Conservation (phyloP, 2,329 filamentous ascomycete genomes). For the Alternaria triticina region DNA sequence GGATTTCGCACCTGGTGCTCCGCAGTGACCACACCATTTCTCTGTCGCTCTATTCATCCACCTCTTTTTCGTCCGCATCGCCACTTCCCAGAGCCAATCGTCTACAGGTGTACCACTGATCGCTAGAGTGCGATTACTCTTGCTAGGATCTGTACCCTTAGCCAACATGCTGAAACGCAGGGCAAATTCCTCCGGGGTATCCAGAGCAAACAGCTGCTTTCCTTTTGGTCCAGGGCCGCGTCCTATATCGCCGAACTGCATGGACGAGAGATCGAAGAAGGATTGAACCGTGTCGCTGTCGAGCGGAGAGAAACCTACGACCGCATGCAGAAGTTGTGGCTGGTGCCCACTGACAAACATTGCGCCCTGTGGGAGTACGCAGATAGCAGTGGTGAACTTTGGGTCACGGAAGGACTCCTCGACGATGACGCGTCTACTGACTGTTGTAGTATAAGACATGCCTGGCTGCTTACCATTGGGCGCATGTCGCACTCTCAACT, state of each 20-base stretch:
- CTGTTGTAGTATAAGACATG: background rate
- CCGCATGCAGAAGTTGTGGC: background rate
- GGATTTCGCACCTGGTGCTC: background rate
- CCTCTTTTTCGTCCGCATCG: background rate
- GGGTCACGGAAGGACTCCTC: background rate
- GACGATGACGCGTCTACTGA: background rate
- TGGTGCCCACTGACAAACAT: background rate
- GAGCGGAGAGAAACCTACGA: background rate
- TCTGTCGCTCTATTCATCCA: background rate
- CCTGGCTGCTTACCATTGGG: background rate
- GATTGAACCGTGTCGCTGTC: background rate
- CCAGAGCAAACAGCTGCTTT: constrained; percentile 3
- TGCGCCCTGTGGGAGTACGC: background rate
- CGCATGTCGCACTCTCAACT: background rate
- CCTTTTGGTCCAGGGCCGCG: constrained; percentile 1
- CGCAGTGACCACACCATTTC: constrained; percentile 4
- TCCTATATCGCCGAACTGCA: constrained; percentile 5
- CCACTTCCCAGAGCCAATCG: constrained; percentile 1
- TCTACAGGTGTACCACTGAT: background rate
- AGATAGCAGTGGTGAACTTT: background rate
- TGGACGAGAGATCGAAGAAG: constrained; percentile 3
- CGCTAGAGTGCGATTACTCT: background rate
- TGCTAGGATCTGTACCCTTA: background rate
- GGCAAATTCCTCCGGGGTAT: background rate
- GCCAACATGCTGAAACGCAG: background rate